A percentile compares a stretch with the other conserved stretches of the same genome.
phyloP scores from a whole-genome alignment of 1,139 yeast genomes.

The Lodderomyces theae region DNA sequence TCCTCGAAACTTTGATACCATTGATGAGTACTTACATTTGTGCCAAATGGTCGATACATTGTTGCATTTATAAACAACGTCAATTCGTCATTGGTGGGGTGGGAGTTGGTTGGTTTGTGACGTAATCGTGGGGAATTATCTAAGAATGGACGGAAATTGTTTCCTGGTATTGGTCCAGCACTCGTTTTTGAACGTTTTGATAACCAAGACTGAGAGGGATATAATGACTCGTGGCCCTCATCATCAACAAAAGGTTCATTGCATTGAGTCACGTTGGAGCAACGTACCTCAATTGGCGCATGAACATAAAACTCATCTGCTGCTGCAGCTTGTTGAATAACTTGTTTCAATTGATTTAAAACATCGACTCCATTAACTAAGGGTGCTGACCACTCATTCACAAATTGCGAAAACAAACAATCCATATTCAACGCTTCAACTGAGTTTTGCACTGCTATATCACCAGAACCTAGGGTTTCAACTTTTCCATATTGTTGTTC shows the following conservation, averaged over 20 bases:
- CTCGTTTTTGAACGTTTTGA: constrained; percentile 35
- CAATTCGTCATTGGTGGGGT: constrained; percentile 70
- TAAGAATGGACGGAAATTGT: constrained; percentile 72
- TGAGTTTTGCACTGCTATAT: constrained; percentile 71
- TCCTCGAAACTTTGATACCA: constrained; percentile 88
- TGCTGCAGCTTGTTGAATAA: constrained; percentile 60
- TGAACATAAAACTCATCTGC: constrained; percentile 74
- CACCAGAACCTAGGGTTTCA: constrained; percentile 67
- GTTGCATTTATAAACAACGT: constrained; percentile 91
- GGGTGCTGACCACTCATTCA: constrained; percentile 96
- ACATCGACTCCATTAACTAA: constrained; percentile 72
- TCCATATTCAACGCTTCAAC: constrained; percentile 94
- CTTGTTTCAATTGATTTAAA: constrained; percentile 58
- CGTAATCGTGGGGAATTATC: constrained; percentile 73
- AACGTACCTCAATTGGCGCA: constrained; percentile 93
- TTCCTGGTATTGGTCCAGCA: constrained; percentile 81
- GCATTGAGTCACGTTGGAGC: constrained; percentile 75
- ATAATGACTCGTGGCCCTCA: constrained; percentile 45
- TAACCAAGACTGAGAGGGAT: constrained; percentile 43
- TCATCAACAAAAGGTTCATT: constrained; percentile 40
- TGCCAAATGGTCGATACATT: constrained; percentile 87
- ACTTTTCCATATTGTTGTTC: constrained; percentile 76
- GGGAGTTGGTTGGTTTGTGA: constrained; percentile 43
- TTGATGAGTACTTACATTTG: constrained; percentile 66
- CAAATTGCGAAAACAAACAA: constrained; percentile 90